These are phyloP conservation scores for Fragaria iinumae DNA, from an alignment of 306 rosid genomes.

Conservation along the genomic window DNA sequence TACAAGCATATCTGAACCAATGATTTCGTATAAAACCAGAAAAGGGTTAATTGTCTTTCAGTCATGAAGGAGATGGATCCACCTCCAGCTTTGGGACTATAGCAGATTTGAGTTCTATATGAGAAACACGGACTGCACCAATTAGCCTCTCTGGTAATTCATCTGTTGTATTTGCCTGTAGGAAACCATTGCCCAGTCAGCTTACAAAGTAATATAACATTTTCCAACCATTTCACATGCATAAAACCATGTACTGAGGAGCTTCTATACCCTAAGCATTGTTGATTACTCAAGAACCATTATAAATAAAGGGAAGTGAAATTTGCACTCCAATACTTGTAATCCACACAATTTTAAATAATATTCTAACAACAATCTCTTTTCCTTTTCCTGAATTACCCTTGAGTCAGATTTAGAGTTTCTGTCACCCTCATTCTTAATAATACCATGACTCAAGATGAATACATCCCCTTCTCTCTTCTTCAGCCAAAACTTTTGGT, in stretches of 20 bases:
- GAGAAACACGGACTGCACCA: constrained; percentile 93
- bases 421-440: no score
- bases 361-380: no score
- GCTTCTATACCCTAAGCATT: neutral
- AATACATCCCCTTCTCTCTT: no score
- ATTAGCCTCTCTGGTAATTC: constrained; percentile 95
- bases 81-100: constrained; percentile 66
- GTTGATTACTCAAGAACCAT: neutral
- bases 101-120: constrained; percentile 76
- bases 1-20: constrained; percentile 44
- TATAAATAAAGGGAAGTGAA: neutral
- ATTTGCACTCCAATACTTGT: no score
- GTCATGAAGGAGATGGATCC: constrained; percentile 64
- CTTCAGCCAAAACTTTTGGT: no score
- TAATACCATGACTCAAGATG: no score
- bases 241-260: neutral
- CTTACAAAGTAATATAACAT: neutral
- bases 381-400: no score
- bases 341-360: no score
- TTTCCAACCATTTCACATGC: neutral
- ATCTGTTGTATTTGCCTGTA: constrained; percentile 77
- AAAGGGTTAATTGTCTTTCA: constrained; percentile 2
- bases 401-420: no score
- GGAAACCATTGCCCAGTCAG: constrained; percentile 26
- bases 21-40: constrained; percentile 40